These are phyloP conservation scores for Rhododendron henanense DNA, from an alignment of 148 eudicot species.

Conservation along the genomic window DNA sequence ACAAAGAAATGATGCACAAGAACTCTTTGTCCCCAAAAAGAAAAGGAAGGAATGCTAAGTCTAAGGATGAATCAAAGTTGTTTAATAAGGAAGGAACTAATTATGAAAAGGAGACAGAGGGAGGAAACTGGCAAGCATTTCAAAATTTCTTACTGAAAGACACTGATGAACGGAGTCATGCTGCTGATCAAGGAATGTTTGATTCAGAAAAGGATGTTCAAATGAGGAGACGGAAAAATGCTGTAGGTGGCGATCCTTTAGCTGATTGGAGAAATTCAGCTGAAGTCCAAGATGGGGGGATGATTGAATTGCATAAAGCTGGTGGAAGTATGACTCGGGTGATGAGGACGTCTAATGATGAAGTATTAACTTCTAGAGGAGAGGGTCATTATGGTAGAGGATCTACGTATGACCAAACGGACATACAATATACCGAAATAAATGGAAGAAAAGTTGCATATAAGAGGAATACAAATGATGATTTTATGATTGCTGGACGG, in stretches of 20 bases:
- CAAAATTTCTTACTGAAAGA: constrained; percentile 72
- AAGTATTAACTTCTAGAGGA: constrained; percentile 29
- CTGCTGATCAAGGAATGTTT: constrained; percentile 51
- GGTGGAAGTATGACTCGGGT: constrained; percentile 32
- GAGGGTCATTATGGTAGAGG: constrained; percentile 21
- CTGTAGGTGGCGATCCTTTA: constrained; percentile 45
- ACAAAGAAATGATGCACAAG: constrained; percentile 20
- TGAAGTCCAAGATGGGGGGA: constrained; percentile 31
- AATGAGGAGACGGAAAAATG: constrained; percentile 38
- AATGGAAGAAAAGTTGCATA: constrained; percentile 41
- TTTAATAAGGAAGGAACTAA: constrained; percentile 22
- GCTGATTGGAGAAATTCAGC: constrained; percentile 28
- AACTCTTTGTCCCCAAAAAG: constrained; percentile 30
- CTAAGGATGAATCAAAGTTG: constrained; percentile 27
- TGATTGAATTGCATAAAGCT: constrained; percentile 29
- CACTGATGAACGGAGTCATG: constrained; percentile 47
- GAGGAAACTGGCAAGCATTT: constrained; percentile 90
- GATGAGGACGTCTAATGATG: constrained; percentile 41
- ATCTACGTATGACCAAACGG: constrained; percentile 19
- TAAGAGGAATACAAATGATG: constrained; percentile 42
- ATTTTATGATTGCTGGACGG: constrained; percentile 40
- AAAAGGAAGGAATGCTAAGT: constrained; percentile 28
- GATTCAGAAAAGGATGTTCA: constrained; percentile 50
- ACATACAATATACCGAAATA: constrained; percentile 41
- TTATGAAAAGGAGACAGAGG: constrained; percentile 42